Conservation (phyloP, 345 rosid genomes). For the Syzygium grande region DNA sequence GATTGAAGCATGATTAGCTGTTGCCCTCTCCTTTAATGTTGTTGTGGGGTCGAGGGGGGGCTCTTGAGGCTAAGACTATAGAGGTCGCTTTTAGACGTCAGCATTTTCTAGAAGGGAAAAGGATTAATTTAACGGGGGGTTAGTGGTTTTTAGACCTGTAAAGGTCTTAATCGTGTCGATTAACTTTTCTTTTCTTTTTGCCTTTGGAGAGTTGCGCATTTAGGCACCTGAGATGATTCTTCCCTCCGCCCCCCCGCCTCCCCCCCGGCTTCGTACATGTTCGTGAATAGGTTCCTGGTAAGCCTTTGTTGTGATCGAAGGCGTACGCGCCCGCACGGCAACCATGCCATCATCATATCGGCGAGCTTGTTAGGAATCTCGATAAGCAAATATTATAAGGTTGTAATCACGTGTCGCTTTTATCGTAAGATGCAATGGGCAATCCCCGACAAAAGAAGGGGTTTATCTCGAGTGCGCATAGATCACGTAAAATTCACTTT, state of each 20-base stretch:
- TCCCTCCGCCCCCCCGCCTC: neutral
- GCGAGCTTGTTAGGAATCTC: neutral
- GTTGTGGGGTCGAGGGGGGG: neutral
- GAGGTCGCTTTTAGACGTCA: neutral
- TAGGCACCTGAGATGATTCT: neutral
- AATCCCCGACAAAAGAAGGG: neutral
- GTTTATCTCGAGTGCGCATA: neutral
- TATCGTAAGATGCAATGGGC: neutral
- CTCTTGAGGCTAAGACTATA: neutral
- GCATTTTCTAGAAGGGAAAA: neutral
- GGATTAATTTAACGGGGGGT: neutral
- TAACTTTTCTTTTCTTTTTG: neutral
- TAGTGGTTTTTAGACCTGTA: neutral
- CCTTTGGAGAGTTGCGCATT: neutral
- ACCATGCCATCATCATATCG: neutral
- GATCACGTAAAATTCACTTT: neutral
- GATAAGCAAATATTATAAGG: neutral
- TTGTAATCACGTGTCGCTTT: neutral
- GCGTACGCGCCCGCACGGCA: neutral
- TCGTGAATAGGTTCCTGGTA: neutral
- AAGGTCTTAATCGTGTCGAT: neutral
- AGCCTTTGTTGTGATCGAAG: neutral
- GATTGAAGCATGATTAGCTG: slow-evolving; percentile 1
- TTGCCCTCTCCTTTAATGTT: neutral
- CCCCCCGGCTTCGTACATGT: too few species aligned